Evolutionary conservation across 1,284 basidiomycete genomes (phyloP), one percentile per base, ranked within the genome.

Genomic region (Tilletia indica): DNA sequence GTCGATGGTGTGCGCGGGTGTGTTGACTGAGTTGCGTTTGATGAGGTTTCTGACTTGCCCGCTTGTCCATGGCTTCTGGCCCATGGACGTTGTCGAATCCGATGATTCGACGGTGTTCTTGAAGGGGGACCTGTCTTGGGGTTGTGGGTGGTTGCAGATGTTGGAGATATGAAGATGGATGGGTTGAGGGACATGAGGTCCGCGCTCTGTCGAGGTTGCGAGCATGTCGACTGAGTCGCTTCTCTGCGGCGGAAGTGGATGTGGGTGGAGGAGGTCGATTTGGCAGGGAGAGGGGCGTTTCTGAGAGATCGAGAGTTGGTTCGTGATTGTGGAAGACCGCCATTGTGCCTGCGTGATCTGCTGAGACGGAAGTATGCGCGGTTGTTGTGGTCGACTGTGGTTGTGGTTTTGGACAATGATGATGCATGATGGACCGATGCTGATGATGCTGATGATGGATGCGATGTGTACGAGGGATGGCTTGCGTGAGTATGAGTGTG

Each of bases 81-180:
- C 75, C 75, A 63, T 81, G 79, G 11, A 81, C 70, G 42, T 81
- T 77, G 36, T 81, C 80, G 63, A 81, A 76, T 48, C 74, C 75
- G 19, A 79, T 78, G 39, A 81, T 70, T 81, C 79, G 47, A 81
- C 80, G 25, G 25, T 31, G 51, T 54, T 19, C 31, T n/a, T 19
- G 51, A 14, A 8, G 8, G n/a, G n/a, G 4, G 51, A 54, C 2
- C 51, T 25, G 19, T 54, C 51, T 25, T 54, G n/a, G 8, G 2
- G n/a, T 25, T 19, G n/a, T 54, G 51, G n/a, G 1, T 31, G 25
- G 25, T n/a, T 54, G 51, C 51, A 31, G 25, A 2, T 31, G 67
- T 49, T 31, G 79, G 77, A 34, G 75, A 70, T 5, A 21, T 36
- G 38, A 48, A 58, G 34, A 45, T 64, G 31, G 66, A 36, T 16